A percentile compares a stretch with the other conserved stretches of the same genome.
phyloP scores from a whole-genome alignment of 2,329 filamentous ascomycete genomes.

The Fusarium lateritium region DNA sequence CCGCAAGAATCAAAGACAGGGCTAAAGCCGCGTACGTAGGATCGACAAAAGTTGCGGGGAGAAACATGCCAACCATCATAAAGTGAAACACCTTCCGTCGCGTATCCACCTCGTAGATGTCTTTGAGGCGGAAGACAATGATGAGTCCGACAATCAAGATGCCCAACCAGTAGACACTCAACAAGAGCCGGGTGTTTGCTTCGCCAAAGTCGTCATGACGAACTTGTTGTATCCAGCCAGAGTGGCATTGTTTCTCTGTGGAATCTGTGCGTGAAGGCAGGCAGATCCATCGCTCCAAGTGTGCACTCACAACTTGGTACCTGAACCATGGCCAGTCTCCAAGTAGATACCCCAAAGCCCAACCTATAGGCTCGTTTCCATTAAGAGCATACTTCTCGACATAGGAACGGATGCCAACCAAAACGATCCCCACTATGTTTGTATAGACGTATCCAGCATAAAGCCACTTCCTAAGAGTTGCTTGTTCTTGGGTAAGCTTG shows the following conservation, averaged over 20 bases:
- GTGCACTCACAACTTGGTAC: constrained; percentile 76
- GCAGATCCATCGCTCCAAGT: constrained; percentile 81
- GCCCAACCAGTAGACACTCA: constrained; percentile 80
- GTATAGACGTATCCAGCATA: constrained; percentile 87
- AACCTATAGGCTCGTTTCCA: constrained; percentile 87
- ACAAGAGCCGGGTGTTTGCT: constrained; percentile 84
- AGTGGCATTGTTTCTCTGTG: constrained; percentile 57
- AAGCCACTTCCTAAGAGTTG: constrained; percentile 81
- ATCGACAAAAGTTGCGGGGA: constrained; percentile 89
- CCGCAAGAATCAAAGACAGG: constrained; percentile 81
- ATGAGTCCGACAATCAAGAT: constrained; percentile 80
- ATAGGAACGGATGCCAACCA: constrained; percentile 79
- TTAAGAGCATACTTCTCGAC: constrained; percentile 77
- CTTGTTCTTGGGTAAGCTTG: constrained; percentile 84
- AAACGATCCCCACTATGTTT: constrained; percentile 74
- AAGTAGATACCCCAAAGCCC: constrained; percentile 91
- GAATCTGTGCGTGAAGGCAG: constrained; percentile 68
- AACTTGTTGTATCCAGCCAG: constrained; percentile 76
- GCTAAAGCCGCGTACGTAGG: constrained; percentile 86
- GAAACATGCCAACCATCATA: constrained; percentile 97
- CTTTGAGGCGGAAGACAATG: constrained; percentile 80
- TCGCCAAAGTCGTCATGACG: constrained; percentile 76
- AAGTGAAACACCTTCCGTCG: constrained; percentile 97
- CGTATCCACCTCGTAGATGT: constrained; percentile 92
- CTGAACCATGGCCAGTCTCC: constrained; percentile 82